Percentiles rank a stretch among this genome's conserved stretches.
Evolutionary conservation across 2,329 filamentous ascomycete genomes (phyloP).

Genomic region (Fusarium oligoseptatum): DNA sequence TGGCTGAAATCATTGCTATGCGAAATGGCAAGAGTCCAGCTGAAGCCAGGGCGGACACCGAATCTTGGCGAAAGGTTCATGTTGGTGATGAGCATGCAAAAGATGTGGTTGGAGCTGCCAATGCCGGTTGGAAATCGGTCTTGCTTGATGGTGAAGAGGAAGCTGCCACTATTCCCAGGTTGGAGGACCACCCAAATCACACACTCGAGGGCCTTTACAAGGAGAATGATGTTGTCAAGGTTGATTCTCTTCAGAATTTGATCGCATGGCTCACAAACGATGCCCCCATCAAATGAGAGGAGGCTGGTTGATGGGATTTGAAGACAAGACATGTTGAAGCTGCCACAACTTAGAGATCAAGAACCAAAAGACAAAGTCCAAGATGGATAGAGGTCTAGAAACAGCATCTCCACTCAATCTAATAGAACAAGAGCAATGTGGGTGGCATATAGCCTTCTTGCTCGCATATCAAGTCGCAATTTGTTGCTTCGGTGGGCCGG

Average conservation of each 20-base stretch:
- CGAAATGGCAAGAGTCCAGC: neutral
- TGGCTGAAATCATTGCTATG: conserved; percentile 19
- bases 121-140: conserved; percentile 31
- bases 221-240: conserved; percentile 1
- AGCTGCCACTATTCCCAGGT: neutral
- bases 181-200: conserved; percentile 7
- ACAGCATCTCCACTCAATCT: neutral
- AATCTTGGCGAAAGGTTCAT: conserved; percentile 26
- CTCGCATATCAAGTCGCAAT: neutral
- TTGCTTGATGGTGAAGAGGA: conserved; percentile 29
- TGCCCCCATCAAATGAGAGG: neutral
- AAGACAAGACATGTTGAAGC: neutral
- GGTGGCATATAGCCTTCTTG: neutral
- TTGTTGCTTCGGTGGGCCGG: neutral
- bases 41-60: neutral
- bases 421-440: neutral
- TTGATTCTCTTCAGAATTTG: conserved; percentile 21
- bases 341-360: neutral
- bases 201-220: conserved; percentile 18
- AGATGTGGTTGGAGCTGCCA: conserved; percentile 30
- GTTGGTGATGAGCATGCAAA: conserved; percentile 39
- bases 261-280: conserved; percentile 17
- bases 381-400: neutral
- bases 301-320: neutral
- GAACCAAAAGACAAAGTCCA: neutral